Base-by-base conservation (phyloP, 2,329 filamentous ascomycete genomes). In the Dactylellina sp. region DNA sequence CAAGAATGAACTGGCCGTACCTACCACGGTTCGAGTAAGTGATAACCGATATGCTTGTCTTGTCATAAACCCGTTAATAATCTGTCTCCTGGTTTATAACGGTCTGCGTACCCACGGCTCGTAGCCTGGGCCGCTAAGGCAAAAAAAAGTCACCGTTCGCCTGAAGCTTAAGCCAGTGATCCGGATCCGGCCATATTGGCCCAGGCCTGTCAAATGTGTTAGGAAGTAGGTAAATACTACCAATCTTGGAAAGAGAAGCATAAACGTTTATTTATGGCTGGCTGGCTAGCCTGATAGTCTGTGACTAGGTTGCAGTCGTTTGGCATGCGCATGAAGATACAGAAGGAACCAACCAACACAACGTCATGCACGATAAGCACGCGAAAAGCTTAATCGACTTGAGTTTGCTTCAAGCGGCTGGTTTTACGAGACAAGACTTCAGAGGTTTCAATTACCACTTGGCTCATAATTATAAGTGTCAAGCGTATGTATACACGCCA, bases 21-120 rank as follows among this genome's bases (percentile, higher is more conserved):
- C 55, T 74, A 74, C 56, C 47, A 47, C 61, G n/a, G 39, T 62
- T 74, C 47, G 20, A 66, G 70, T 56, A 74, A 74, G 70, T 74
- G 61, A 56, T 74, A 66, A 60, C 55, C 24, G 40, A 57, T 25
- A 47, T 60, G 16, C 40, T 44, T 47, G n/a, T 25, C 53, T 57
- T 66, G 66, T 72, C 68, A 46, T 49, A 71, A 44, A 35, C 40
- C 47, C 55, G 7, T 20, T 40, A 6, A 1, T 2, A 55, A 62
- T 16, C 16, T 71, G 50, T n/a, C n/a, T n/a, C n/a, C n/a, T n/a
- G n/a, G n/a, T 37, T 53, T 32, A 35, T 59, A 71, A 16, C 44
- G 35, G 52, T 3, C 16, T 2, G 28, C 20, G 5, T 28, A 61
- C 14, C 68, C 53, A 65, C 53, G 68, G 60, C 37, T 60, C 35